Conservation (phyloP, 2,329 filamentous ascomycete species). For the Cordyceps cateniannulata region DNA sequence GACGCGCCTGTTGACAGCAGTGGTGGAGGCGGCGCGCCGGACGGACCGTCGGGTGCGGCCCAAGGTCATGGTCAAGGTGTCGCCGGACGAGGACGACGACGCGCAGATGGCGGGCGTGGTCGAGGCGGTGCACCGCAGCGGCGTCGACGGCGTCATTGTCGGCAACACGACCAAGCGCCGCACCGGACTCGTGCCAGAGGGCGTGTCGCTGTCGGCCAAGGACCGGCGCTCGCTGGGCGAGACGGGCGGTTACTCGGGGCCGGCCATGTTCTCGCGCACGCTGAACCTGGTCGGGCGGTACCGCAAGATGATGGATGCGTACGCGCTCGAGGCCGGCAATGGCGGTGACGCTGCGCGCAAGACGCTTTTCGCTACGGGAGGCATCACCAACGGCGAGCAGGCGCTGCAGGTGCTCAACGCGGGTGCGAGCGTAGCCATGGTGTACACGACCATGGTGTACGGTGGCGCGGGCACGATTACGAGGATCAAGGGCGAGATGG, state of each 20-base stretch:
- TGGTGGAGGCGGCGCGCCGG: conserved; percentile 69
- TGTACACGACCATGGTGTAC: conserved; percentile 74
- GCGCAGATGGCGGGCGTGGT: conserved; percentile 83
- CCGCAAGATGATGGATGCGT: conserved; percentile 57
- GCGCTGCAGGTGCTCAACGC: conserved; percentile 77
- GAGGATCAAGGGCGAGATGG: conserved; percentile 59
- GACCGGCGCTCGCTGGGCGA: conserved; percentile 67
- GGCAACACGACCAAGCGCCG: conserved; percentile 93
- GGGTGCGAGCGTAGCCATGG: conserved; percentile 83
- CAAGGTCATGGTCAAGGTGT: conserved; percentile 93
- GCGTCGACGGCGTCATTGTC: conserved; percentile 92
- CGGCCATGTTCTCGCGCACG: conserved; percentile 78
- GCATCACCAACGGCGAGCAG: conserved; percentile 82
- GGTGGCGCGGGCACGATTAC: conserved; percentile 59
- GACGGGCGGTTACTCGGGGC: conserved; percentile 84
- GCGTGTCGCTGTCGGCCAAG: conserved; percentile 54
- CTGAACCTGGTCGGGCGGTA: conserved; percentile 74
- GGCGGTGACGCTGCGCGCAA: conserved; percentile 46
- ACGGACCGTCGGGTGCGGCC: conserved; percentile 61
- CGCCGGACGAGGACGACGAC: conserved; percentile 85
- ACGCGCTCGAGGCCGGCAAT: conserved; percentile 26
- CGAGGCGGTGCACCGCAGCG: conserved; percentile 72
- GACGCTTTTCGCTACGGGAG: conserved; percentile 88
- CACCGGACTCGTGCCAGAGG: conserved; percentile 60
- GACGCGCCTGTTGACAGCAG: conserved; percentile 70